These are phyloP conservation scores for Marvania coccoides DNA, from an alignment of 139 green algal genomes.

Conservation along the genomic window DNA sequence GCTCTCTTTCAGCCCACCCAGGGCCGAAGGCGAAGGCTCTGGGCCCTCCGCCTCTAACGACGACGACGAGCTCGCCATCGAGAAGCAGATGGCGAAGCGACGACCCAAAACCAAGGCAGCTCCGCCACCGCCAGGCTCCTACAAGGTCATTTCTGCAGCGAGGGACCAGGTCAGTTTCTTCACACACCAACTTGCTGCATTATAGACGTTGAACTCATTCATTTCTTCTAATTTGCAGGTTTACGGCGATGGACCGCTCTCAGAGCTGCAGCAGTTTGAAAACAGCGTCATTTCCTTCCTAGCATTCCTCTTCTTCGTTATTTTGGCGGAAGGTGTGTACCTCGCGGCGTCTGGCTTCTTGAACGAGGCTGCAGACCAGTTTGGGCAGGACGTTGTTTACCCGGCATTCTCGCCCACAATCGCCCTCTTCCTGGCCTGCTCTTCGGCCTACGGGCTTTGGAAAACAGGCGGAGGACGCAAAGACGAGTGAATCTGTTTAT, in stretches of 20 bases:
- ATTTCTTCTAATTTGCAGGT: slow-evolving; percentile 17
- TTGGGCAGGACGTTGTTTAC: slow-evolving; percentile 36
- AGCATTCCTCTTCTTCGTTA: slow-evolving; percentile 32
- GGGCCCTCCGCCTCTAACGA: neutral
- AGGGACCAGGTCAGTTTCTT: too few relatives aligned
- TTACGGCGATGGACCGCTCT: slow-evolving; percentile 25
- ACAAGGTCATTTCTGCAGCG: slow-evolving; percentile 5
- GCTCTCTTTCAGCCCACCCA: too few relatives aligned
- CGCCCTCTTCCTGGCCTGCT: slow-evolving; percentile 38
- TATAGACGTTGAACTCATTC: neutral
- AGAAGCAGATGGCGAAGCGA: slow-evolving; percentile 2
- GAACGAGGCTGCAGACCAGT: slow-evolving; percentile 39
- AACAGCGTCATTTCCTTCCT: slow-evolving; percentile 13
- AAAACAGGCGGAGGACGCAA: slow-evolving; percentile 24
- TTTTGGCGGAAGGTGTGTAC: slow-evolving; percentile 37
- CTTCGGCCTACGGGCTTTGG: slow-evolving; percentile 48
- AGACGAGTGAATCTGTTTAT: slow-evolving; percentile 1
- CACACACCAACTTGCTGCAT: neutral
- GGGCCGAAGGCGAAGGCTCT: neutral
- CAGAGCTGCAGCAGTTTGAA: slow-evolving; percentile 11
- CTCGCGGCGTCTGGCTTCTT: slow-evolving; percentile 50
- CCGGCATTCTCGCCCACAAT: slow-evolving; percentile 51
- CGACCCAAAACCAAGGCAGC: neutral
- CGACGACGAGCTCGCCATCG: slow-evolving; percentile 15
- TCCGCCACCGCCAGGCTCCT: neutral